phyloP scores from a whole-genome alignment of 352 stramenopile species.

The Aphanomyces cochlioides region DNA sequence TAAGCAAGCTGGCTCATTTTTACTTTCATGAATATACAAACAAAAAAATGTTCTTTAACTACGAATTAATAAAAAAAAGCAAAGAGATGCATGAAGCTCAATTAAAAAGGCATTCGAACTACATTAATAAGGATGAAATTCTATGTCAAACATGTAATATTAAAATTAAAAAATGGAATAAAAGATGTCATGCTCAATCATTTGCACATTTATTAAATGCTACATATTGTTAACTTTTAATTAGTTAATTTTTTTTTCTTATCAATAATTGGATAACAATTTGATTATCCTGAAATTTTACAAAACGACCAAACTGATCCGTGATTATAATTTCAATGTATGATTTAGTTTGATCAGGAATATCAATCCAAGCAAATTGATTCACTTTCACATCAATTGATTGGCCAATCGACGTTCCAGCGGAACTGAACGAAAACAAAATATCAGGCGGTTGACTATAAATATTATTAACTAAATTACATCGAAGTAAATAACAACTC shows the following conservation, averaged over 20 bases:
- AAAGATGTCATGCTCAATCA: background rate
- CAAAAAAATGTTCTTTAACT: no score
- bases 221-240: slow-evolving; percentile 3
- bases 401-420: background rate
- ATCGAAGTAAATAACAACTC: background rate
- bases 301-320: background rate
- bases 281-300: background rate
- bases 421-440: background rate
- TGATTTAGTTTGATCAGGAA: background rate
- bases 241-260: background rate
- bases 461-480: slow-evolving; percentile 3
- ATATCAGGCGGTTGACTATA: background rate
- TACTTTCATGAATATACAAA: no score
- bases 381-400: background rate
- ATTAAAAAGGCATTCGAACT: no score
- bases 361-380: background rate
- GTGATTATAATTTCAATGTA: slow-evolving; percentile 5
- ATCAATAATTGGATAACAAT: slow-evolving; percentile 1
- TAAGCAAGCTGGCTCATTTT: background rate
- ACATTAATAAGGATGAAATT: background rate
- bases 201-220: no score
- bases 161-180: slow-evolving; percentile 2
- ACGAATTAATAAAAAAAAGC: no score
- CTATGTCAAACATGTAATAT: background rate
- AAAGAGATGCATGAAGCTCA: no score